phyloP scores from a whole-genome alignment of 2,329 filamentous ascomycete genomes.

The Malbranchea cinnamomea region DNA sequence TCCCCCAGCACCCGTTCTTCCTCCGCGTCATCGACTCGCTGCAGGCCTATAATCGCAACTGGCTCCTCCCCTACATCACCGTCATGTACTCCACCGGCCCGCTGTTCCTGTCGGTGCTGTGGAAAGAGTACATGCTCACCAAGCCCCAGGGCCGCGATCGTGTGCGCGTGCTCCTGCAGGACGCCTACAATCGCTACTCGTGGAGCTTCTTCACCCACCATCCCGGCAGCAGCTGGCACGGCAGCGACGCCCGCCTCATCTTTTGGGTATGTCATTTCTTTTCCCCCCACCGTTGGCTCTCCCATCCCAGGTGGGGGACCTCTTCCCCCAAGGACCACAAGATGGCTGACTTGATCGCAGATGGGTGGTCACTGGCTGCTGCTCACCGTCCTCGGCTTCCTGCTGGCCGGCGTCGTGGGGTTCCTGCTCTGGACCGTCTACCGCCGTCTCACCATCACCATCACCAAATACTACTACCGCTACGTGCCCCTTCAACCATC shows the following conservation, averaged over 20 bases:
- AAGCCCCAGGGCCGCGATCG: conserved; percentile 32
- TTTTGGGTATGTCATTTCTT: conserved; percentile 38
- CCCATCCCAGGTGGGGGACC: not conserved
- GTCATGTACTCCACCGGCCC: conserved; percentile 70
- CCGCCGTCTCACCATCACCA: conserved; percentile 29
- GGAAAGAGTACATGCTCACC: conserved; percentile 54
- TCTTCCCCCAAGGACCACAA: not conserved
- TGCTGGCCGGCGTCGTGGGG: conserved; percentile 33
- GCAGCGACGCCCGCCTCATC: conserved; percentile 46
- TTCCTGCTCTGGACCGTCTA: conserved; percentile 37
- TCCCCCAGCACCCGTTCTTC: conserved; percentile 62
- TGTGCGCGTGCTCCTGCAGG: conserved; percentile 52
- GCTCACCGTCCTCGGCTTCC: conserved; percentile 37
- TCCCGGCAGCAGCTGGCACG: conserved; percentile 51
- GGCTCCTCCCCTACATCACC: conserved; percentile 57
- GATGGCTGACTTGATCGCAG: conserved; percentile 13
- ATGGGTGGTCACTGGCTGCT: conserved; percentile 44
- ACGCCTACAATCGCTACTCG: conserved; percentile 51
- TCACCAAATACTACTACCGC: conserved; percentile 26
- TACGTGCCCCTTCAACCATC: conserved; percentile 19
- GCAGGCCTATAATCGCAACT: conserved; percentile 52
- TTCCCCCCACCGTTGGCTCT: not conserved
- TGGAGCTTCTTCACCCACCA: conserved; percentile 62
- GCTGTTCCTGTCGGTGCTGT: conserved; percentile 59
- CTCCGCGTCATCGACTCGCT: conserved; percentile 51